A percentile compares a stretch with the other conserved stretches of the same genome.
Conservation (phyloP, 1,284 basidiomycete genomes). For the Bondarzewia mesenterica region DNA sequence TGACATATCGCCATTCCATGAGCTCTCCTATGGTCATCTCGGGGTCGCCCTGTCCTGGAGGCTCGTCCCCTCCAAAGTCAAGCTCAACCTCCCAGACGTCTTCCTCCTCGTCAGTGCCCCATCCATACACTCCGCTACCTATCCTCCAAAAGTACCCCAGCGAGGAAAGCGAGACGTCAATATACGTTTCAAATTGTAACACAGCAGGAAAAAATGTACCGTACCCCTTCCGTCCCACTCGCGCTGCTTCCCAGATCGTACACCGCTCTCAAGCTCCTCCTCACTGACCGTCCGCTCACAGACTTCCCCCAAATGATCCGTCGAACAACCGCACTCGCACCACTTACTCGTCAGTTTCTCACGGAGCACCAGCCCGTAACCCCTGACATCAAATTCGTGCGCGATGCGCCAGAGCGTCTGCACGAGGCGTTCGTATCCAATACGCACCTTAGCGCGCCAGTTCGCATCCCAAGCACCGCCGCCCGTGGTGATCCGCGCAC, state of each 20-base stretch:
- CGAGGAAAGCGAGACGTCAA: background rate
- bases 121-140: slow-evolving; percentile 53
- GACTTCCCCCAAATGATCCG: slow-evolving; percentile 64
- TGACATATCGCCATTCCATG: slow-evolving; percentile 62
- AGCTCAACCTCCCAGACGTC: slow-evolving; percentile 64
- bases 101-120: slow-evolving; percentile 64
- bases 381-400: slow-evolving; percentile 58
- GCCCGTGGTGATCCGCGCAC: slow-evolving; percentile 22
- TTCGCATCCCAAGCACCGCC: slow-evolving; percentile 36
- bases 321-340: slow-evolving; percentile 72
- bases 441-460: slow-evolving; percentile 47
- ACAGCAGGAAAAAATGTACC: slow-evolving; percentile 5
- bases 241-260: slow-evolving; percentile 50
- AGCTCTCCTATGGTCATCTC: slow-evolving; percentile 62
- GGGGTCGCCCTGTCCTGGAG: slow-evolving; percentile 28
- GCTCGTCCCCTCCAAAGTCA: slow-evolving; percentile 50
- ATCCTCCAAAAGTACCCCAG: background rate
- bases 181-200: background rate
- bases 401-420: slow-evolving; percentile 61
- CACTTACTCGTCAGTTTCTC: slow-evolving; percentile 65
- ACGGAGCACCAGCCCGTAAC: slow-evolving; percentile 57
- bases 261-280: slow-evolving; percentile 50
- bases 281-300: slow-evolving; percentile 62
- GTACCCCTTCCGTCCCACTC: slow-evolving; percentile 64
- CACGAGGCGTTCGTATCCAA: slow-evolving; percentile 53